These are phyloP conservation scores for Apiospora kogelbergensis DNA, from an alignment of 2,329 filamentous ascomycete species.

Conservation along the genomic window DNA sequence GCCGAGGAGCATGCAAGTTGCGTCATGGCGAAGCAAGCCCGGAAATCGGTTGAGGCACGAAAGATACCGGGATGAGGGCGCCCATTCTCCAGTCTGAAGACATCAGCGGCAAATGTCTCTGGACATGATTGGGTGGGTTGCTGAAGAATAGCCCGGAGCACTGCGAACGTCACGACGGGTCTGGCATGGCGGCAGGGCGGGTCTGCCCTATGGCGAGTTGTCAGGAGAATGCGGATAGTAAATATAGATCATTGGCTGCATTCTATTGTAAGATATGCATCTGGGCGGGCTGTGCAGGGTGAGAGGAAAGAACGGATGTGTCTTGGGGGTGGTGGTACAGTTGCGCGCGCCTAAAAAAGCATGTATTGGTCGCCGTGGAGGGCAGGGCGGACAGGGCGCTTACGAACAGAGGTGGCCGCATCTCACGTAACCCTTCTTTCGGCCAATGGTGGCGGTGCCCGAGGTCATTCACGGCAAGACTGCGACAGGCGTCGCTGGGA, in stretches of 20 bases:
- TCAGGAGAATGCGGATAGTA: not conserved
- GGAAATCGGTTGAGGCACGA: not conserved
- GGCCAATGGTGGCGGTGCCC: slow-evolving; percentile 16
- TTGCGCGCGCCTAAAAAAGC: slow-evolving; percentile 15
- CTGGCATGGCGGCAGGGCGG: not conserved
- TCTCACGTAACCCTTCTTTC: slow-evolving; percentile 10
- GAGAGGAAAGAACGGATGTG: not conserved
- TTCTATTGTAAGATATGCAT: not conserved
- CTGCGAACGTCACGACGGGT: not conserved
- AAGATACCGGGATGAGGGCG: not conserved
- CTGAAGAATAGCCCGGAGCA: not conserved
- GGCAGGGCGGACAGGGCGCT: slow-evolving; percentile 1
- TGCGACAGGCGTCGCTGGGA: not conserved
- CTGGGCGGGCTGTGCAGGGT: not conserved
- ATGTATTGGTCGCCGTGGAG: not conserved
- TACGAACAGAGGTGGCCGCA: not conserved
- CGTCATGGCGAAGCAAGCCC: slow-evolving; percentile 14
- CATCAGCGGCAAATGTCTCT: not conserved
- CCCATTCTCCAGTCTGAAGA: not conserved
- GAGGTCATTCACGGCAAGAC: not conserved
- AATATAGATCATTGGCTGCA: slow-evolving; percentile 10
- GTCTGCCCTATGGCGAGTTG: not conserved
- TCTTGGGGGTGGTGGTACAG: not conserved
- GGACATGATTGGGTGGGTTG: not conserved
- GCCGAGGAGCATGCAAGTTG: slow-evolving; percentile 3